Percentiles rank a stretch among this genome's conserved stretches.
Conservation (phyloP, 2,329 filamentous ascomycete species). For the Ophiostoma angusticollis region DNA sequence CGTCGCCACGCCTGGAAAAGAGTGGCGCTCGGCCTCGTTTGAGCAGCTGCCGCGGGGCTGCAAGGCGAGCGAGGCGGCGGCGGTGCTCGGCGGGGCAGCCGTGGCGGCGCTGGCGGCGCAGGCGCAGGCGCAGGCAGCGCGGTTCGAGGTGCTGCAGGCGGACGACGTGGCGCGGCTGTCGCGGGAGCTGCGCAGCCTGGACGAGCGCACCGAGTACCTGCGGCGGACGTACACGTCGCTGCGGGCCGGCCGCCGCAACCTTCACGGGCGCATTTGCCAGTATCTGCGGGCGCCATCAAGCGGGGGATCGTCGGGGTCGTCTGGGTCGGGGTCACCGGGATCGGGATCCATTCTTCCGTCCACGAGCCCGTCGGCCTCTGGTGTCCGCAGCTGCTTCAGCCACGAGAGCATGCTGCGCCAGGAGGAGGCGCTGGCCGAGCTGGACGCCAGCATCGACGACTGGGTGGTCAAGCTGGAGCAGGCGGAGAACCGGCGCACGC, state of each 20-base stretch:
- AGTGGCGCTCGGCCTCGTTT: conserved; percentile 44
- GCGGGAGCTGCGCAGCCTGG: conserved; percentile 60
- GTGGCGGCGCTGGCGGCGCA: conserved; percentile 42
- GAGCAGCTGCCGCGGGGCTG: conserved; percentile 48
- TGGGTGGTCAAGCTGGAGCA: conserved; percentile 71
- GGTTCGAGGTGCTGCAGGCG: conserved; percentile 51
- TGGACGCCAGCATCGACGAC: conserved; percentile 67
- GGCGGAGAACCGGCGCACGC: conserved; percentile 62
- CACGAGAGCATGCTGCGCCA: conserved; percentile 65
- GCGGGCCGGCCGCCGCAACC: conserved; percentile 60
- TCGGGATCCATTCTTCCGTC: too few relatives aligned
- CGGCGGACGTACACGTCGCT: conserved; percentile 65
- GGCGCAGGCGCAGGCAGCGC: conserved; percentile 46
- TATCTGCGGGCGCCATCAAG: too few relatives aligned
- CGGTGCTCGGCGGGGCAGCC: conserved; percentile 35
- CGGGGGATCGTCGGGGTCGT: too few relatives aligned
- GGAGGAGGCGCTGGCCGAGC: conserved; percentile 64
- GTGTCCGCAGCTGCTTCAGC: conserved; percentile 66
- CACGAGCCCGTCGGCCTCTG: conserved; percentile 66
- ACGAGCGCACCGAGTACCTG: conserved; percentile 66
- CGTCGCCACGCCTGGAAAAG: conserved; percentile 29
- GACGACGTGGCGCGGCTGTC: conserved; percentile 54
- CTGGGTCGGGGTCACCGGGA: too few relatives aligned
- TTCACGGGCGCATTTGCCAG: conserved; percentile 64
- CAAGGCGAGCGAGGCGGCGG: conserved; percentile 37